These are phyloP conservation scores for Apiosordaria backusii DNA, from an alignment of 495 filamentous ascomycete genomes.

Conservation along the genomic window DNA sequence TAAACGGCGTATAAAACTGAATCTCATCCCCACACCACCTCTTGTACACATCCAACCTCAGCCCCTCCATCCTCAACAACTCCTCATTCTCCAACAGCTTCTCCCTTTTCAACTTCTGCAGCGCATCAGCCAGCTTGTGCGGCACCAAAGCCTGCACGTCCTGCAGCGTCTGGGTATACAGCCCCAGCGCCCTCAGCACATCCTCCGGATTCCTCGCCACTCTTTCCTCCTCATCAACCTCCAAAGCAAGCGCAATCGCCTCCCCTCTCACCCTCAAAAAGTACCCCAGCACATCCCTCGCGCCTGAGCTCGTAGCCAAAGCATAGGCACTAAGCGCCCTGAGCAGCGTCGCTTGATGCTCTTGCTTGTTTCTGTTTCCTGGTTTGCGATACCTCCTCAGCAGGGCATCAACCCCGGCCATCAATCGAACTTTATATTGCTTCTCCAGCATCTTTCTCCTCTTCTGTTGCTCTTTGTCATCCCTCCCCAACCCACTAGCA, in stretches of 20 bases:
- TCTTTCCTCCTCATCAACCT: constrained; percentile 34
- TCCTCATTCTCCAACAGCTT: constrained; percentile 67
- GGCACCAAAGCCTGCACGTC: constrained; percentile 74
- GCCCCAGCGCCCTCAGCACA: constrained; percentile 58
- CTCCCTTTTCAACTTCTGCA: constrained; percentile 64
- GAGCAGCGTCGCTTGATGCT: constrained; percentile 51
- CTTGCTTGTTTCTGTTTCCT: constrained; percentile 27
- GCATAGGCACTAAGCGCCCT: constrained; percentile 76
- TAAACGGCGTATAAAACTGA: constrained; percentile 82
- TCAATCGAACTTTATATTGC: constrained; percentile 54
- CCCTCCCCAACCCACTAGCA: constrained; percentile 35
- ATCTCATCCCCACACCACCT: constrained; percentile 83
- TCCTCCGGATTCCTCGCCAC: constrained; percentile 37
- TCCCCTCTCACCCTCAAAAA: constrained; percentile 73
- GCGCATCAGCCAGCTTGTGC: constrained; percentile 62
- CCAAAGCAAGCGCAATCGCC: constrained; percentile 59
- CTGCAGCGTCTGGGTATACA: constrained; percentile 75
- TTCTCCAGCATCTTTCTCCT: constrained; percentile 59
- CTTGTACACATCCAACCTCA: constrained; percentile 77
- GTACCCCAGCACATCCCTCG: constrained; percentile 73
- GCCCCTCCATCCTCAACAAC: constrained; percentile 59
- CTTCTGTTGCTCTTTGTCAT: constrained; percentile 54
- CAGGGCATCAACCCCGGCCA: constrained; percentile 62
- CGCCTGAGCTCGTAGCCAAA: constrained; percentile 75
- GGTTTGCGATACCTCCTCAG: constrained; percentile 39